Base-by-base conservation (phyloP, 2,329 filamentous ascomycete species). In the Fusarium goolgardi region DNA sequence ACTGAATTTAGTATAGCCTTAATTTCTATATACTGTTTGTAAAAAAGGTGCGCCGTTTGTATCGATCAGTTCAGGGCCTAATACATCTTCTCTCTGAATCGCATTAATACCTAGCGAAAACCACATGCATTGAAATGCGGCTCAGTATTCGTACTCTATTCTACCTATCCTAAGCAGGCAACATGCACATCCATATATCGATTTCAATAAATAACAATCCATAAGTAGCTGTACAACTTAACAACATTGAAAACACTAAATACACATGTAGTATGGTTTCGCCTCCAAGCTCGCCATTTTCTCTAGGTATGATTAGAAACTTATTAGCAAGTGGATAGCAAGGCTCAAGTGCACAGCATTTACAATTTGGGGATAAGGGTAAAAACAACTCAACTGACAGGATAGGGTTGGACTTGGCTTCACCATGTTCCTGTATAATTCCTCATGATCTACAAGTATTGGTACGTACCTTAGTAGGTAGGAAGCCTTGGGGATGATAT, bases 61-160 rank as follows among this genome's bases (percentile, higher is more conserved):
- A n/a, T n/a, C n/a, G n/a, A n/a, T n/a, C n/a, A n/a, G n/a, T n/a
- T n/a, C n/a, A n/a, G n/a, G n/a, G n/a, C n/a, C n/a, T n/a, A n/a
- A n/a, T n/a, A n/a, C n/a, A n/a, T n/a, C n/a, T n/a, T n/a, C n/a
- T n/a, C n/a, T n/a, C n/a, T n/a, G n/a, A n/a, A n/a, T n/a, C n/a
- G n/a, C n/a, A n/a, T n/a, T n/a, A n/a, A n/a, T n/a, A n/a, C n/a
- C n/a, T n/a, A n/a, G 61, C n/a, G 12, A 23, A 18, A 21, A 55
- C 5, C 20, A 71, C 56, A 46, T 71, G 69, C 46, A 45, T 44
- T 23, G 6, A 53, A 21, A 21, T 51, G 39, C 59, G 37, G 20
- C 55, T 55, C 40, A 25, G 25, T n/a, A 51, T 23, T 32, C 13
- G 16, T 35, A 34, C 15, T 18, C 25, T 18, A 20, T 21, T 4